Conservation (phyloP, 1,139 yeast species). For the Protomyces inundatus region DNA sequence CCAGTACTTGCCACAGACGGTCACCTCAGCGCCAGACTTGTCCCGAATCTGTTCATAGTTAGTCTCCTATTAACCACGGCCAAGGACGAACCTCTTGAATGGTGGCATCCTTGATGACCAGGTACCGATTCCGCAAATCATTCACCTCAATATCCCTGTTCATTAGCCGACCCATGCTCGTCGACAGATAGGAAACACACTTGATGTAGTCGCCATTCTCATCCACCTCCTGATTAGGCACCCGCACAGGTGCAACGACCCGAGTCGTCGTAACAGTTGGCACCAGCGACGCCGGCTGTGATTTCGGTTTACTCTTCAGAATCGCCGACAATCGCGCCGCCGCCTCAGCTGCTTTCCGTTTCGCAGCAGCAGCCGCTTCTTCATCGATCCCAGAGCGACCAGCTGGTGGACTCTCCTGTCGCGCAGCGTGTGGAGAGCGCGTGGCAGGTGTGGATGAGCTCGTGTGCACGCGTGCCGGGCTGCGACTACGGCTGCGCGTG, state of each 20-base stretch:
- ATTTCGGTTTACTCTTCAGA: conserved; percentile 18
- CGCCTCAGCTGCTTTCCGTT: conserved; percentile 24
- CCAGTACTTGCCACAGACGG: conserved; percentile 41
- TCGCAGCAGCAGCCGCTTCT: conserved; percentile 24
- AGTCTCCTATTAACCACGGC: not conserved
- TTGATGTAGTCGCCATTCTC: conserved; percentile 13
- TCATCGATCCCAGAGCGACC: not conserved
- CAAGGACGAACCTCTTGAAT: conserved; percentile 32
- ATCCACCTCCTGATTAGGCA: conserved; percentile 15
- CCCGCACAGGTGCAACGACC: not conserved
- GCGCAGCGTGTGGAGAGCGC: not conserved
- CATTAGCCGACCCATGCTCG: conserved; percentile 19
- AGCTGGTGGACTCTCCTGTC: conserved; percentile 1
- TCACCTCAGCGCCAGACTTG: conserved; percentile 34
- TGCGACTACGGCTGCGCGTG: not conserved
- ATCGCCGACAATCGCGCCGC: conserved; percentile 22
- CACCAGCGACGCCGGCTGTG: conserved; percentile 1
- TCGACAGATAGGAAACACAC: not conserved
- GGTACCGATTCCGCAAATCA: conserved; percentile 41
- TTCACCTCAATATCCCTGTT: conserved; percentile 40
- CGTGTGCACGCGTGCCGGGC: not conserved
- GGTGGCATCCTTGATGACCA: conserved; percentile 41
- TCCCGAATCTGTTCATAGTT: conserved; percentile 23
- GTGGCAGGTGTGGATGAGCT: not conserved
- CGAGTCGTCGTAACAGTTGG: not conserved